Percentiles rank a stretch among this genome's conserved stretches.
Conservation (phyloP, 176 grass and related monocot species). For the Pharus latifolius region DNA sequence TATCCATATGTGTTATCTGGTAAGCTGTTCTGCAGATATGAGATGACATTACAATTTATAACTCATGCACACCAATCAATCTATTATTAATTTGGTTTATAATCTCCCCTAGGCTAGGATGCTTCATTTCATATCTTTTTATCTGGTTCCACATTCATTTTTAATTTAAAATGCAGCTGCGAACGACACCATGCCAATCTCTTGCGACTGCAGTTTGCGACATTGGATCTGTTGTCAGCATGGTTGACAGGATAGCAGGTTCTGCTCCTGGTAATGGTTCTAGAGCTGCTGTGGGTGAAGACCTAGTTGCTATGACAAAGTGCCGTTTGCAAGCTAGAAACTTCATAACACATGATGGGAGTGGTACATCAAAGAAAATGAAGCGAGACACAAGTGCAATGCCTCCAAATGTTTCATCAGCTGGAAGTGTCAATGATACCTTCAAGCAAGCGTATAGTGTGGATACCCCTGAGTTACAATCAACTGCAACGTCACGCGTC, state of each 20-base stretch:
- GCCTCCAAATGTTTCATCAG: slow-evolving; percentile 71
- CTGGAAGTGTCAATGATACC: slow-evolving; percentile 73
- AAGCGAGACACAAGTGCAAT: slow-evolving; percentile 97
- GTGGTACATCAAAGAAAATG: slow-evolving; percentile 86
- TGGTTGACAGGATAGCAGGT: slow-evolving; percentile 89
- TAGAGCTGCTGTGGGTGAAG: slow-evolving; percentile 87
- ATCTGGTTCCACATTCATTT: slow-evolving; percentile 3
- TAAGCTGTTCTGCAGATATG: not conserved
- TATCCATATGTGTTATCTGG: not conserved
- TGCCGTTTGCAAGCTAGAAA: slow-evolving; percentile 94
- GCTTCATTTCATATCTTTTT: not conserved
- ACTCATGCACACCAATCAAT: not conserved
- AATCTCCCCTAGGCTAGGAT: too few relatives aligned
- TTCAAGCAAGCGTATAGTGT: slow-evolving; percentile 47
- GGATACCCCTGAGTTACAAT: slow-evolving; percentile 66
- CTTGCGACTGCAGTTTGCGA: slow-evolving; percentile 62
- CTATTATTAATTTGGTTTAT: slow-evolving; percentile 8
- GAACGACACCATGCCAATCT: slow-evolving; percentile 22
- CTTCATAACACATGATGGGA: slow-evolving; percentile 80
- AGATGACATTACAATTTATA: not conserved
- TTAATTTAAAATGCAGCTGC: slow-evolving; percentile 44
- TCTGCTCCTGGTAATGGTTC: slow-evolving; percentile 96
- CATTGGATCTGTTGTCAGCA: slow-evolving; percentile 79
- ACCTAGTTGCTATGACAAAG: slow-evolving; percentile 98
- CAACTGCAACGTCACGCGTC: slow-evolving; percentile 68